These are phyloP conservation scores for Suzukiozyma palmioleophila DNA, from an alignment of 1,139 yeast genomes.

Conservation along the genomic window DNA sequence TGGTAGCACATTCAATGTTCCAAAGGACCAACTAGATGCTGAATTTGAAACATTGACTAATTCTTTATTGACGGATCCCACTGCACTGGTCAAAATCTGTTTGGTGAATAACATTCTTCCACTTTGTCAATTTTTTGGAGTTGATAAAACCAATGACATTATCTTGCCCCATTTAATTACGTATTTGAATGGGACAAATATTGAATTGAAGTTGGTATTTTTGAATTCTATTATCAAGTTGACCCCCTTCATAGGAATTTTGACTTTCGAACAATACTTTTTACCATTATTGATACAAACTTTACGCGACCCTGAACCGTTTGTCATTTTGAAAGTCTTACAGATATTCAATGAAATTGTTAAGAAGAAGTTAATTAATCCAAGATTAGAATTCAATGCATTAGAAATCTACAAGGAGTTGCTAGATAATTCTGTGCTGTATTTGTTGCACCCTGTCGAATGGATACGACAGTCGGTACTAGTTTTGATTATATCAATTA, in stretches of 20 bases:
- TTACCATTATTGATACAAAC: constrained; percentile 82
- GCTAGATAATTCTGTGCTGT: constrained; percentile 23
- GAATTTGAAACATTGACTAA: constrained; percentile 66
- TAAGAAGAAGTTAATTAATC: constrained; percentile 29
- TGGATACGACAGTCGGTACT: constrained; percentile 77
- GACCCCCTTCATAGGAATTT: constrained; percentile 75
- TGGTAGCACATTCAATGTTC: constrained; percentile 13
- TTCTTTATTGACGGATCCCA: constrained; percentile 63
- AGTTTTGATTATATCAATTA: constrained; percentile 56
- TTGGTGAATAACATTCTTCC: constrained; percentile 66
- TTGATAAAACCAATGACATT: constrained; percentile 82
- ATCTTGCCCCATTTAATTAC: constrained; percentile 88
- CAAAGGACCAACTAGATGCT: constrained; percentile 26
- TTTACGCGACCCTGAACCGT: constrained; percentile 75
- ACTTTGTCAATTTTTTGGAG: constrained; percentile 77
- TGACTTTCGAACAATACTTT: constrained; percentile 82
- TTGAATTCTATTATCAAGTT: constrained; percentile 73
- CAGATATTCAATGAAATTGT: constrained; percentile 50
- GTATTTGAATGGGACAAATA: constrained; percentile 75
- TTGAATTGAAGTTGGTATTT: constrained; percentile 64
- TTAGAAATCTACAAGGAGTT: constrained; percentile 38
- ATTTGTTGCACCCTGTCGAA: constrained; percentile 77
- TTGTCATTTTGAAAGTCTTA: constrained; percentile 73
- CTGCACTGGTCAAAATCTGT: constrained; percentile 63
- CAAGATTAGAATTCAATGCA: constrained; percentile 36